Base-by-base conservation (phyloP, 2,329 filamentous ascomycete species). In the Alternaria longipes region DNA sequence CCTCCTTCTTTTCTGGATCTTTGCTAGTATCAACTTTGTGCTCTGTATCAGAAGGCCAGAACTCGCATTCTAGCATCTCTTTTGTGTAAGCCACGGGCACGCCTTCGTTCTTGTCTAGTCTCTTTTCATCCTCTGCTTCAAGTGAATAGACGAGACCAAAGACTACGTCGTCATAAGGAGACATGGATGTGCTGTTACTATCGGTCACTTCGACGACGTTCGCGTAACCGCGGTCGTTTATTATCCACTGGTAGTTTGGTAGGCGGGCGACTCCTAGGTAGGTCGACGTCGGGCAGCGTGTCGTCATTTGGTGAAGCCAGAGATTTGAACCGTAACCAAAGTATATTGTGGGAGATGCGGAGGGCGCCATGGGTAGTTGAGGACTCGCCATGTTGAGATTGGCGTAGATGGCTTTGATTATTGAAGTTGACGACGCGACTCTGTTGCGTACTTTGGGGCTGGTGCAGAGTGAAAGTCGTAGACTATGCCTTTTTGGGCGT, bases 301-400 rank as follows among this genome's bases (percentile, higher is more conserved):
- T 67, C 4, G 68, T 68, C 90, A 92, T 92, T 77, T 91, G 89
- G 28, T 82, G 77, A 1, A 84, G 83, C 74, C 88, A 90, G 59
- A 92, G 84, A 75, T 92, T 92, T 74, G 85, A 89, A 64, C 90
- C 90, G 77, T 90, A 92, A 69, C 86, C 90, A 73, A 92, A 91
- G 81, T 91, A 91, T 65, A 87, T 76, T 52, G 74, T 81, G 54
- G 58, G 56, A 38, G 28, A 20, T 12, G 3, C 41, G 22, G 40
- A 54, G n/a, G 51, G 64, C 11, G 36, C 20, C 1, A 22, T 42
- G 26, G 56, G 52, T 20, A 54, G 20, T 26, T 24, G 45, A 7
- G 51, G 24, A 54, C 28, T 26, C 24, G 61, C 20, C 63, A 68
- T 69, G 38, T 36, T 66, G 49, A 41, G 26, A 8, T 20, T 14